These are phyloP conservation scores for Chenopodium formosanum DNA, from an alignment of 148 eudicot genomes.

Conservation along the genomic window DNA sequence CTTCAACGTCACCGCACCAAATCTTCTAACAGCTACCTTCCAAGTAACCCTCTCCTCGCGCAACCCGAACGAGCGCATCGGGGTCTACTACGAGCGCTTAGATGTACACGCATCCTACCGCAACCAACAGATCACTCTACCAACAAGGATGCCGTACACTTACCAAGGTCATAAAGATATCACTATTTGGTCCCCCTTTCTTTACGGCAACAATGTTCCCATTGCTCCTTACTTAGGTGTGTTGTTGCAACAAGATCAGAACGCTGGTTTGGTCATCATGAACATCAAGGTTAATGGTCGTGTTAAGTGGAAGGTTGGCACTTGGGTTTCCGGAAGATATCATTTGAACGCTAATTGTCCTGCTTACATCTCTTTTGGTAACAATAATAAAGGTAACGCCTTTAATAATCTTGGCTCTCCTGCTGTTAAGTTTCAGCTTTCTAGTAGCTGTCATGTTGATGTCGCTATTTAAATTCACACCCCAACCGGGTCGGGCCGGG, in stretches of 20 bases:
- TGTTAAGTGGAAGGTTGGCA: constrained; percentile 46
- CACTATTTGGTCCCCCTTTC: constrained; percentile 44
- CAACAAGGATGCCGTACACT: constrained; percentile 31
- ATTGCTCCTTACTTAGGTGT: constrained; percentile 34
- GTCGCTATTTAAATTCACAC: constrained; percentile 8
- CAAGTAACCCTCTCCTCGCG: constrained; percentile 44
- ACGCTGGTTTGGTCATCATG: constrained; percentile 30
- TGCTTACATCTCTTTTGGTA: constrained; percentile 25
- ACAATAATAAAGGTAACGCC: background rate
- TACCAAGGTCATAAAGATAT: constrained; percentile 45
- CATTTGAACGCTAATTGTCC: constrained; percentile 45
- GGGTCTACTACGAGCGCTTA: constrained; percentile 43
- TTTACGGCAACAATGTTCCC: constrained; percentile 37
- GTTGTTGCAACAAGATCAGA: constrained; percentile 28
- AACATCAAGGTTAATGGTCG: constrained; percentile 35
- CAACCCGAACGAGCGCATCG: constrained; percentile 45
- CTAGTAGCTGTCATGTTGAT: constrained; percentile 31
- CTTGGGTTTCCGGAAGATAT: constrained; percentile 43
- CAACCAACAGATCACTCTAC: constrained; percentile 46
- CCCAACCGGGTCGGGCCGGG: too few relatives aligned
- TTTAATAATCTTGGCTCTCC: constrained; percentile 1
- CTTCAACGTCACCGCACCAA: constrained; percentile 43
- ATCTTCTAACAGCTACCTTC: constrained; percentile 33
- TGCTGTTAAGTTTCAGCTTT: constrained; percentile 33
- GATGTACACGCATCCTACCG: constrained; percentile 41